Evolutionary conservation across 2,329 filamentous ascomycete genomes (phyloP).

Genomic region (Ploettnerulaceae sp.): DNA sequence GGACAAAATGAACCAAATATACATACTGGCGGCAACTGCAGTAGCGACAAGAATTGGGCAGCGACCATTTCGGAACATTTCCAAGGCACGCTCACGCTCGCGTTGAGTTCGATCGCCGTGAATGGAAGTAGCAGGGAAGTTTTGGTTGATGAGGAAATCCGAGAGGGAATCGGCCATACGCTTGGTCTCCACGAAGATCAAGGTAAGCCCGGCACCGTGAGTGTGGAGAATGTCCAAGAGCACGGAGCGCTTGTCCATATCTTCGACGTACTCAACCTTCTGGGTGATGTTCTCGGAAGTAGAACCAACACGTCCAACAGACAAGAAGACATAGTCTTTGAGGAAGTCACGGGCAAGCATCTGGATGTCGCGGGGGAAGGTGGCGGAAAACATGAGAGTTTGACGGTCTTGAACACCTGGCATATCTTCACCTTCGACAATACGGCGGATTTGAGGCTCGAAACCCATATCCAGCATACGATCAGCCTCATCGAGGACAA

Average conservation of each 20-base stretch:
- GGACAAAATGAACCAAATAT: not conserved
- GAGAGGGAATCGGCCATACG: constrained; percentile 98
- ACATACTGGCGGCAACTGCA: constrained; percentile 81
- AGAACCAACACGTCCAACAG: constrained; percentile 95
- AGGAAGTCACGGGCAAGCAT: constrained; percentile 98
- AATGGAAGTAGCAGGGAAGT: constrained; percentile 96
- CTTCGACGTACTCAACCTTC: constrained; percentile 97
- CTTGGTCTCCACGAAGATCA: constrained; percentile 99
- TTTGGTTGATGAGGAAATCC: constrained; percentile 98
- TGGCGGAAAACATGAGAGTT: constrained; percentile 99
- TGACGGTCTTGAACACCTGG: constrained; percentile 76
- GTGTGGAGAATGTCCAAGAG: constrained; percentile 96
- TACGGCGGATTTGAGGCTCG: constrained; percentile 97
- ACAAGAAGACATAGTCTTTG: constrained; percentile 99
- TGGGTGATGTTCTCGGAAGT: constrained; percentile 99
- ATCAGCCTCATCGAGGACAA: constrained; percentile 97
- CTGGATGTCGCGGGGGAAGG: constrained; percentile 98
- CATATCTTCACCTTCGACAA: constrained; percentile 99
- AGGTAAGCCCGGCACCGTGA: constrained; percentile 79
- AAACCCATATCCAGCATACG: constrained; percentile 99
- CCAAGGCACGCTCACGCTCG: constrained; percentile 94
- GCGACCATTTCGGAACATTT: constrained; percentile 94
- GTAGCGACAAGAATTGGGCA: constrained; percentile 97
- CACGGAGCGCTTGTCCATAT: constrained; percentile 94
- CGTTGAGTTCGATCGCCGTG: constrained; percentile 98